phyloP scores from a whole-genome alignment of 768 basidiomycete species.

The Kwoniella bestiolae region DNA sequence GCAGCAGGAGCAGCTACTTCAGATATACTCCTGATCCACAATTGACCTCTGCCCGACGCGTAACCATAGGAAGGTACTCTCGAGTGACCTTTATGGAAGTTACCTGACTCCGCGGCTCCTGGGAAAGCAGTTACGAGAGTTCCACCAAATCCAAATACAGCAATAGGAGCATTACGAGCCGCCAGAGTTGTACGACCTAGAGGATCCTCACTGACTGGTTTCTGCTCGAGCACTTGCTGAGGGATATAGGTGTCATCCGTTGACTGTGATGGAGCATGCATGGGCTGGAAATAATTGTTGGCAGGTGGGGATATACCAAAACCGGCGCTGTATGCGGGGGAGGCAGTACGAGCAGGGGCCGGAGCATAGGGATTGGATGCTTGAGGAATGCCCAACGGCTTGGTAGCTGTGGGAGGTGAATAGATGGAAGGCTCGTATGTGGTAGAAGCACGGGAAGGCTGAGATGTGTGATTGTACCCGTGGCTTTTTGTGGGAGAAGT shows the following conservation, averaged over 20 bases:
- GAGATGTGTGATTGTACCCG: not conserved
- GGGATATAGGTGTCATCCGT: constrained; percentile 44
- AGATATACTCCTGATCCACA: constrained; percentile 71
- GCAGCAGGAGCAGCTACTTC: constrained; percentile 72
- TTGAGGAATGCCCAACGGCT: constrained; percentile 15
- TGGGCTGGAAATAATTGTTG: constrained; percentile 44
- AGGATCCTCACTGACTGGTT: constrained; percentile 48
- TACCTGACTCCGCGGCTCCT: constrained; percentile 68
- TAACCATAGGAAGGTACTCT: constrained; percentile 49
- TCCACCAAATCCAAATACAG: constrained; percentile 94
- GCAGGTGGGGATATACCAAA: constrained; percentile 38
- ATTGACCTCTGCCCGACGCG: constrained; percentile 52
- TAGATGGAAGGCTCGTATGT: constrained; percentile 37
- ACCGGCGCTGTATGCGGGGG: constrained; percentile 24
- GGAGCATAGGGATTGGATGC: constrained; percentile 18
- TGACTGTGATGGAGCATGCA: constrained; percentile 19
- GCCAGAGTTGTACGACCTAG: constrained; percentile 38
- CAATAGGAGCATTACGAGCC: constrained; percentile 66
- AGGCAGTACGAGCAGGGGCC: constrained; percentile 5
- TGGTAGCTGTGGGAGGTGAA: constrained; percentile 19
- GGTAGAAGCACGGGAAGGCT: constrained; percentile 8
- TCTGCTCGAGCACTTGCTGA: constrained; percentile 48
- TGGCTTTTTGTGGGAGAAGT: constrained; percentile 12
- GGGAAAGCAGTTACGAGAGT: constrained; percentile 88
- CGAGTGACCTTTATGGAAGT: constrained; percentile 63